Evolutionary conservation across 176 grass and related monocot species (phyloP), one percentile per base, ranked within the genome.

Genomic region (Eleusine coracana): DNA sequence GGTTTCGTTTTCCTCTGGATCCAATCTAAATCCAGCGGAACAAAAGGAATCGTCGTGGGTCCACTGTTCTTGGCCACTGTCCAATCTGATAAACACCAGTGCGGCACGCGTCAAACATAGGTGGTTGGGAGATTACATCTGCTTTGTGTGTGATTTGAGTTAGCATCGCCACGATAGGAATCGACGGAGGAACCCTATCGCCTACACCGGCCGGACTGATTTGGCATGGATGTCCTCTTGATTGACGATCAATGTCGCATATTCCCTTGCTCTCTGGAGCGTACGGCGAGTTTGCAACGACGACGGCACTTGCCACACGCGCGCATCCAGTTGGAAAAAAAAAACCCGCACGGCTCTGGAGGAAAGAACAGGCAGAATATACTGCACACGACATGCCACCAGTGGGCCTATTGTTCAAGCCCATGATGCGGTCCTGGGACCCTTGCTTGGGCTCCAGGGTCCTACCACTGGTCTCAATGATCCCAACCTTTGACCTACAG

Each of bases 391-490:
- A 21, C 52, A 18, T 0, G 17, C 5, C 21, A 25, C 14, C 0
- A 52, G 50, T 18, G 79, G 34, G 36, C 34, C 17, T 82, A 71
- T 29, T 48, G n/a, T 34, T 48, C 10, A 28, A 88, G 75, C 59
- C 75, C 68, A 88, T 83, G 80, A 58, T 78, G 80, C 23, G 46
- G 58, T 28, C 58, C 59, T 46, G 52, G 14, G 13, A 75, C 29
- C 40, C 42, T 4, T 42, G 29, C 42, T 4, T 42, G 29, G 55
- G 21, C 56, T 66, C 16, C 5, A 14, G 1, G 64, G 52, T 6
- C 73, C 69, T 75, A 34, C 75, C 62, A 74, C 12, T 29, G 31
- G 64, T 65, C 34, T 69, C 71, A 81, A 81, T 89, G 87, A 81
- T 81, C 65, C 70, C 31, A 74, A 45, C 51, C 63, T 80, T 70